A percentile compares a stretch with the other conserved stretches of the same genome.
Evolutionary conservation across 108 stramenopile genomes (phyloP).

Genomic region (Phaeodactylum tricornutum): DNA sequence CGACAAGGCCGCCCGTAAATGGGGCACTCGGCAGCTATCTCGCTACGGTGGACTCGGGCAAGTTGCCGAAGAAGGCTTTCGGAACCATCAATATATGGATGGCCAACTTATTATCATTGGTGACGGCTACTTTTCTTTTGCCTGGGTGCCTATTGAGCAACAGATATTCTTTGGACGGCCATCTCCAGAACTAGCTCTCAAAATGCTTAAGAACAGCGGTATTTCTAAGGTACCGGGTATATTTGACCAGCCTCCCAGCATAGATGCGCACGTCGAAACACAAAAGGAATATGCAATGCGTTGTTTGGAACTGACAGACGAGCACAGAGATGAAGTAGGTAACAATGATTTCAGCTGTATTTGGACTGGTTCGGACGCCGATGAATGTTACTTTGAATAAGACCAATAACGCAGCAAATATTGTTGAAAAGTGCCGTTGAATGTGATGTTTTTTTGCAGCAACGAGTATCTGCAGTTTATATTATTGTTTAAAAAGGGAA

Average conservation of each 20-base stretch:
- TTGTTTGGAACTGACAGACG: constrained; percentile 54
- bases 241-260: constrained; percentile 16
- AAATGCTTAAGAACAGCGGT: constrained; percentile 50
- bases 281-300: constrained; percentile 39
- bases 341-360: constrained; percentile 50
- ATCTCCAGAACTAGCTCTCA: constrained; percentile 41
- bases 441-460: too few species aligned
- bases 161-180: constrained; percentile 79
- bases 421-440: too few species aligned
- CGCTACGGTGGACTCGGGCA: constrained; percentile 56
- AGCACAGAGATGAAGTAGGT: constrained; percentile 30
- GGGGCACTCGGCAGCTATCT: constrained; percentile 54
- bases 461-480: too few species aligned
- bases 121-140: constrained; percentile 57
- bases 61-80: constrained; percentile 54
- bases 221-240: constrained; percentile 16
- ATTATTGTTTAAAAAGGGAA: too few species aligned
- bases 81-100: constrained; percentile 55
- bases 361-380: constrained; percentile 44
- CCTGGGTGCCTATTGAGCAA: constrained; percentile 66
- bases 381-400: constrained; percentile 70
- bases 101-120: constrained; percentile 62
- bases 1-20: constrained; percentile 43
- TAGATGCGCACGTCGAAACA: constrained; percentile 42
- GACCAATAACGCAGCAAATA: not conserved